Percentiles rank a stretch among this genome's conserved stretches.
Evolutionary conservation across 1,284 basidiomycete species (phyloP).

Genomic region (Blastosporella zonata): DNA sequence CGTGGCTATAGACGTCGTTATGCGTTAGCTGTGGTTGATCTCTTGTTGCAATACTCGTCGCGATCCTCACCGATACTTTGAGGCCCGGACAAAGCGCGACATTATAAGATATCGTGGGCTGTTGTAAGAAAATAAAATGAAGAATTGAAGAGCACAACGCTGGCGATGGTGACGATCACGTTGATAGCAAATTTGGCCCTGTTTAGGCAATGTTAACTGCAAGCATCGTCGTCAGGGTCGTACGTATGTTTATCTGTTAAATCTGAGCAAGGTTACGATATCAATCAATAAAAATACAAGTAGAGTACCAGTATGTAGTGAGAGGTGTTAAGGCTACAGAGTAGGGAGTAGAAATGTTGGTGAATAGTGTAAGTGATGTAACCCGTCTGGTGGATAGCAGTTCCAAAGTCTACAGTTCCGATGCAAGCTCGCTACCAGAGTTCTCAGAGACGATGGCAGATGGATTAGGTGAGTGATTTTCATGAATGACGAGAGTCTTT

Average conservation of each 20-base stretch:
- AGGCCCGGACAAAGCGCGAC: conserved; percentile 71
- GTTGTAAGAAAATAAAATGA: conserved; percentile 5
- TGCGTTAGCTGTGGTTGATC: background rate
- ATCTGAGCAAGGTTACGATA: background rate
- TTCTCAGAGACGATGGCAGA: conserved; percentile 17
- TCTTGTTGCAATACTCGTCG: background rate
- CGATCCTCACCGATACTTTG: conserved; percentile 65
- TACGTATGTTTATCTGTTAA: background rate
- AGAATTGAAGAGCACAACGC: conserved; percentile 1
- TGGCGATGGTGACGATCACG: conserved; percentile 7
- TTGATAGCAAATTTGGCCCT: conserved; percentile 10
- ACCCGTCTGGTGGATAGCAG: no score
- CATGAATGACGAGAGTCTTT: conserved; percentile 46
- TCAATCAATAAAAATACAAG: background rate
- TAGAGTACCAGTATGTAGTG: background rate
- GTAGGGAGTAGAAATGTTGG: background rate
- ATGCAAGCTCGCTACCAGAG: conserved; percentile 3
- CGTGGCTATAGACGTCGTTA: conserved; percentile 58
- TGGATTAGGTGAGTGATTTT: conserved; percentile 55
- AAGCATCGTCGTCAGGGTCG: background rate
- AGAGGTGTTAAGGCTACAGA: conserved; percentile 1
- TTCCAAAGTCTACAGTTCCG: conserved; percentile 6
- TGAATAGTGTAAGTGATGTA: background rate
- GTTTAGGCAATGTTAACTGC: background rate
- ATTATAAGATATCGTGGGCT: conserved; percentile 30